These are phyloP conservation scores for Botrytis sinoallii DNA, from an alignment of 2,329 filamentous ascomycete genomes.

Conservation along the genomic window DNA sequence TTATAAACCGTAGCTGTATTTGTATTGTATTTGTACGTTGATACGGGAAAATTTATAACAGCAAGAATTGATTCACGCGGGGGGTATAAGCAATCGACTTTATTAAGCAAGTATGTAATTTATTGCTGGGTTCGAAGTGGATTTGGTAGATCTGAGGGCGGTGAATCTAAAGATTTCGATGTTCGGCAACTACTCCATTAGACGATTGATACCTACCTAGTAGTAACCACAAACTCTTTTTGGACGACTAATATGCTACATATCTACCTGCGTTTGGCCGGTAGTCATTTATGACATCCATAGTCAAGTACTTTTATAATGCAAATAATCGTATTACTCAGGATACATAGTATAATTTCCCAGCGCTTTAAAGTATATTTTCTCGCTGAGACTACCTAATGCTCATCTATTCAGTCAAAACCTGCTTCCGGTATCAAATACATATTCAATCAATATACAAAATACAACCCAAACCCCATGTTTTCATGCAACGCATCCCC, in stretches of 20 bases:
- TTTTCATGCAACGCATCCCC: background rate
- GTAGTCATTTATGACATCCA: background rate
- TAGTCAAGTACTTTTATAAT: background rate
- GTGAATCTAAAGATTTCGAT: background rate
- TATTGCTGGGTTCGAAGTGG: background rate
- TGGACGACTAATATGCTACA: background rate
- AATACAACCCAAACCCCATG: background rate
- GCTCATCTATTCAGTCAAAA: background rate
- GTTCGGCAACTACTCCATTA: background rate
- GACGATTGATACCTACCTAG: background rate
- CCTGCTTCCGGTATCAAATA: constrained; percentile 9
- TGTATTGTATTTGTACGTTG: background rate
- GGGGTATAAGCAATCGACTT: background rate
- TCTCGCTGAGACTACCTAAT: background rate
- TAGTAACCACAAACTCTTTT: background rate
- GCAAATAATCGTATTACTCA: background rate
- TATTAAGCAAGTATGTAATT: background rate
- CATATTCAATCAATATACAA: constrained; percentile 12
- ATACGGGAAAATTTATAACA: background rate
- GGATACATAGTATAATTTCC: background rate
- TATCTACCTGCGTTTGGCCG: background rate
- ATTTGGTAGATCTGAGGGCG: background rate
- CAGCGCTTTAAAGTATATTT: background rate
- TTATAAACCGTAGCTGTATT: background rate
- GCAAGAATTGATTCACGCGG: background rate